Evolutionary conservation across 192 early-diverging fungal genomes (phyloP).

Genomic region (Podila minutissima): DNA sequence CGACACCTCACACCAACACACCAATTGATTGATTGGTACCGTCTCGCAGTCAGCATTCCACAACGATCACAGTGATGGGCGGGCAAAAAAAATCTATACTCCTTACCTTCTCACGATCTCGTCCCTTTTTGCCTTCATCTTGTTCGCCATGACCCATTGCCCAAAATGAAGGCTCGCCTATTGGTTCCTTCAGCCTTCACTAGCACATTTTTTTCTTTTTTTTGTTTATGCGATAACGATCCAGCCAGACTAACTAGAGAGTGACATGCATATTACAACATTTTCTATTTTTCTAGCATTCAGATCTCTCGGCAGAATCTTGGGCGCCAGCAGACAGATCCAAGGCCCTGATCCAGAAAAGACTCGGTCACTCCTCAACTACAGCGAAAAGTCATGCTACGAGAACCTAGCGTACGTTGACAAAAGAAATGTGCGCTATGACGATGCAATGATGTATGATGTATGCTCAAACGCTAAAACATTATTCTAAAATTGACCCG

Average conservation of each 20-base stretch:
- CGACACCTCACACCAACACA: no score
- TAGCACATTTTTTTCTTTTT: background rate
- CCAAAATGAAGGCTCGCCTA: no score
- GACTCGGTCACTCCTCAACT: constrained; percentile 27
- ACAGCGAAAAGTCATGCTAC: constrained; percentile 27
- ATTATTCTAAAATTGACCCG: background rate
- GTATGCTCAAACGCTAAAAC: background rate
- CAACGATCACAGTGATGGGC: no score
- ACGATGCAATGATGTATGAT: background rate
- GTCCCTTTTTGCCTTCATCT: no score
- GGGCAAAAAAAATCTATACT: no score
- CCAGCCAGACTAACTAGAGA: background rate
- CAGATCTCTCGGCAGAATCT: constrained; percentile 72
- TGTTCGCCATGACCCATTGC: no score
- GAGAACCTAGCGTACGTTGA: constrained; percentile 42
- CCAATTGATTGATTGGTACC: no score
- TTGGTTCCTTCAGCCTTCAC: no score
- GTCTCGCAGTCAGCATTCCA: no score
- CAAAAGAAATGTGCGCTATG: background rate
- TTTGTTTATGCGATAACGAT: background rate
- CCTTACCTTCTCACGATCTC: no score
- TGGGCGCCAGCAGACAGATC: constrained; percentile 47
- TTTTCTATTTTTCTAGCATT: constrained; percentile 62
- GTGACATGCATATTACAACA: background rate
- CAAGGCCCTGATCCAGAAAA: constrained; percentile 36